Evolutionary conservation across 164 flowering plant genomes (phyloP).

Genomic region (Chimonanthus salicifolius): DNA sequence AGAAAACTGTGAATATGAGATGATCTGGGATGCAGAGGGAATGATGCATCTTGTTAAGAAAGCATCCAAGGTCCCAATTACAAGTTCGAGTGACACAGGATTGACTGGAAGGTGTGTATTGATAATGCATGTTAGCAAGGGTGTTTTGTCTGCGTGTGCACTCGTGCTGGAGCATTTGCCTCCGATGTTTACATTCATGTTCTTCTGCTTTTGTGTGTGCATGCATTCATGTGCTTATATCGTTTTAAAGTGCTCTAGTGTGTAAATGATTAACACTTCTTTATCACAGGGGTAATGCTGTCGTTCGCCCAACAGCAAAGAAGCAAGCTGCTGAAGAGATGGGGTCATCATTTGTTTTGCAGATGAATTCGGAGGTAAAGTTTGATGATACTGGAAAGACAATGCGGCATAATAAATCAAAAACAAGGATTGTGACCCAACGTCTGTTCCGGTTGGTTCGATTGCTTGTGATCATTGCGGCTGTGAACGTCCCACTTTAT

Average conservation of each 20-base stretch:
- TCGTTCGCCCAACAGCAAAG: conserved; percentile 60
- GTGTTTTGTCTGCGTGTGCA: neutral
- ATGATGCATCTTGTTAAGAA: conserved; percentile 80
- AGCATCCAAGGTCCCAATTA: conserved; percentile 20
- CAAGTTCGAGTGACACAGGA: conserved; percentile 26
- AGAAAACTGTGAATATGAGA: conserved; percentile 73
- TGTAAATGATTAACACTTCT: neutral
- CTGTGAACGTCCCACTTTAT: conserved; percentile 73
- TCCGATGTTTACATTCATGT: neutral
- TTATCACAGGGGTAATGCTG: conserved; percentile 62
- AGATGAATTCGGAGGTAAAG: conserved; percentile 27
- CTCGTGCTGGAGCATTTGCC: neutral
- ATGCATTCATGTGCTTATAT: neutral
- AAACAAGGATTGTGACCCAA: conserved; percentile 28
- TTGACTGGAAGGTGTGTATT: conserved; percentile 51
- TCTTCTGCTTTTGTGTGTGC: neutral
- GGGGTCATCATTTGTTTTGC: conserved; percentile 26
- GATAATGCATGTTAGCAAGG: neutral
- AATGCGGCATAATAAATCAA: conserved; percentile 39
- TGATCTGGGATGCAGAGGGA: conserved; percentile 97
- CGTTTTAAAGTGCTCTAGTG: no score
- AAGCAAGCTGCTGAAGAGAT: conserved; percentile 34
- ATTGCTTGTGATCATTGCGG: conserved; percentile 51
- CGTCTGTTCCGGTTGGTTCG: conserved; percentile 40
- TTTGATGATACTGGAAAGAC: conserved; percentile 24